Evolutionary conservation across 1,139 yeast species (phyloP).

Genomic region (Nakaseomyces nivariensis): DNA sequence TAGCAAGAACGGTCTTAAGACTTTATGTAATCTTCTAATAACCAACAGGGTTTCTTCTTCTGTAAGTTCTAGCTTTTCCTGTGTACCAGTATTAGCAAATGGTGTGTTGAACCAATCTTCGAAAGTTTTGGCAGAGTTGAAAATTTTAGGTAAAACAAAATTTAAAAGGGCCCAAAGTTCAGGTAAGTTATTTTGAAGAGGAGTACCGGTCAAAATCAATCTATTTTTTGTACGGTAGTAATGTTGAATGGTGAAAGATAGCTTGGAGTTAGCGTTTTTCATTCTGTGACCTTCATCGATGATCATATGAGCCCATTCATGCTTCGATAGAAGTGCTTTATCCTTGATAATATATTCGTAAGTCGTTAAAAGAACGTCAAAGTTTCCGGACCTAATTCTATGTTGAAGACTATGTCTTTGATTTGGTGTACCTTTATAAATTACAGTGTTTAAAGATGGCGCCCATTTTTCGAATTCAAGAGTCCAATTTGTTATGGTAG

Average conservation of each 20-base stretch:
- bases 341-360: constrained; percentile 74
- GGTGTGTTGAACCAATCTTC: constrained; percentile 88
- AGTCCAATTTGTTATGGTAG: constrained; percentile 80
- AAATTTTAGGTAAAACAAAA: constrained; percentile 69
- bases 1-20: constrained; percentile 83
- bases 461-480: constrained; percentile 85
- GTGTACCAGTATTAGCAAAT: constrained; percentile 72
- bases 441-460: constrained; percentile 55
- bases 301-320: constrained; percentile 77
- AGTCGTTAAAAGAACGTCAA: constrained; percentile 69
- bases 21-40: constrained; percentile 92
- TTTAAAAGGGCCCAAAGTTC: constrained; percentile 78
- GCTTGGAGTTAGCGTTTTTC: constrained; percentile 69
- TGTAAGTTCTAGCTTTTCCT: constrained; percentile 65
- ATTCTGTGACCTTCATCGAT: constrained; percentile 87
- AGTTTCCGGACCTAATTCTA: constrained; percentile 54
- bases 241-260: constrained; percentile 62
- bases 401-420: constrained; percentile 58
- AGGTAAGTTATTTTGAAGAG: constrained; percentile 74
- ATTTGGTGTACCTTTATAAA: constrained; percentile 66
- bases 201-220: constrained; percentile 79
- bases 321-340: constrained; percentile 52
- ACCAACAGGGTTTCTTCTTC: constrained; percentile 94
- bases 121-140: constrained; percentile 75
- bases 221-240: constrained; percentile 66